Base-by-base conservation (phyloP, 495 filamentous ascomycete species). In the Aspergillus nanangensis region DNA sequence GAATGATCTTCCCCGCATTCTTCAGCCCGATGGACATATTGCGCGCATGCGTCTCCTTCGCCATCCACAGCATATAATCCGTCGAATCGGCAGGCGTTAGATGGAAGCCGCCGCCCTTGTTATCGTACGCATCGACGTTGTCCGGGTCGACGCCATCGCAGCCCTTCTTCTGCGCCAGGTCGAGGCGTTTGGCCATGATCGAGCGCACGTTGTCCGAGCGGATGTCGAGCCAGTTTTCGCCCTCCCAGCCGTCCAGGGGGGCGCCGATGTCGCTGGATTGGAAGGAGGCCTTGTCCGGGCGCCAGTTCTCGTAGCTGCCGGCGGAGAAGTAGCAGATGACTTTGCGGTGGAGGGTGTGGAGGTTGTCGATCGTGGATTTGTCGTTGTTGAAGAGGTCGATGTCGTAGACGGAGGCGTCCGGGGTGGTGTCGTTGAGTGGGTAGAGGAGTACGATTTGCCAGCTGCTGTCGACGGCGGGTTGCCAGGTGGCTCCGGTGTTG, bases 301-400 rank as follows among this genome's bases (percentile, higher is more conserved):
- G 75, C 61, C 70, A 78, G 45, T 75, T 56, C 62, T 85, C 81
- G 46, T 75, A 84, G 13, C 73, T 78, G 5, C 85, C 85, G 1
- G 83, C 85, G 9, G 75, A 80, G 66, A 87, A 88, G 58, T 88
- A 89, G 69, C 85, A 89, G 45, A 88, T 83, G 20, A 86, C 78
- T 36, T 74, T 81, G 44, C 77, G 69, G 10, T 66, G 67, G 22
- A 61, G 45, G 3, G 25, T 32, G 33, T 84, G 77, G 1, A 86
- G 65, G 0, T 57, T 47, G 4, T 61, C 44, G 44, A 84, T 80
- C 3, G 57, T 69, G 14, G 61, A 51, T 5, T 58, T 57, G 18
- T 57, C 33, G 41, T 76, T 84, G 40, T 68, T 60, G 65, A 81
- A 82, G 3, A 86, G 69, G 45, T 86, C 82, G 41, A 83, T 77